phyloP scores from a whole-genome alignment of 768 basidiomycete genomes.

The Crucibulum laeve region DNA sequence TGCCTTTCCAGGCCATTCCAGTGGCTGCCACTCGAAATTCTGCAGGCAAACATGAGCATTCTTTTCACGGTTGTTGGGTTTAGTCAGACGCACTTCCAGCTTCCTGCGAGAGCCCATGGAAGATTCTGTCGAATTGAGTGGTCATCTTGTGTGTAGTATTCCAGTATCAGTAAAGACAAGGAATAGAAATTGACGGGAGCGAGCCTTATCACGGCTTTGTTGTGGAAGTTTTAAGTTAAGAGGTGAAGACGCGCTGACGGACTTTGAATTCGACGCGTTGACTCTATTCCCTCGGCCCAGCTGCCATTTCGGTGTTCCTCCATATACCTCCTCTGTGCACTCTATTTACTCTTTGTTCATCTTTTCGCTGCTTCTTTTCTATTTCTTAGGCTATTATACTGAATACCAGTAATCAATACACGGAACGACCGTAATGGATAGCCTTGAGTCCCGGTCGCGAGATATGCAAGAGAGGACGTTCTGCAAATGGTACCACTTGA shows the following conservation, averaged over 20 bases:
- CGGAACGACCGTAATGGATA: constrained; percentile 34
- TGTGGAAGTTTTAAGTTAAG: constrained; percentile 3
- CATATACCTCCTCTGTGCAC: constrained; percentile 6
- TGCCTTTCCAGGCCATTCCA: constrained; percentile 94
- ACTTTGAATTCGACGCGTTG: constrained; percentile 36
- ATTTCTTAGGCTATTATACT: no score
- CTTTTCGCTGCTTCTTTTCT: constrained; percentile 7
- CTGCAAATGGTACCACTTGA: constrained; percentile 72
- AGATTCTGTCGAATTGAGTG: constrained; percentile 83
- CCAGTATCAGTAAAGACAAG: not conserved
- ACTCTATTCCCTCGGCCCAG: constrained; percentile 7
- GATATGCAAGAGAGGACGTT: constrained; percentile 78
- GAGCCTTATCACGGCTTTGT: not conserved
- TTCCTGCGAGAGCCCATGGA: constrained; percentile 65
- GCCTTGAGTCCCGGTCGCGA: constrained; percentile 59
- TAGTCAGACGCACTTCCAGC: constrained; percentile 68
- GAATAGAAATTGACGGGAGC: not conserved
- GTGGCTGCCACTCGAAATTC: constrained; percentile 85
- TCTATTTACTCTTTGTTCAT: not conserved
- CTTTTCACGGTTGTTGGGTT: constrained; percentile 2
- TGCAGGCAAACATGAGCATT: constrained; percentile 21
- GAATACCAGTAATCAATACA: not conserved
- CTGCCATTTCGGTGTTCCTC: constrained; percentile 7
- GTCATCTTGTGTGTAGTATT: constrained; percentile 46
- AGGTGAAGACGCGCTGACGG: constrained; percentile 36